Percentiles rank a stretch among this genome's conserved stretches.
Conservation (phyloP, 495 filamentous ascomycete genomes). For the Aspergillus nidulans region DNA sequence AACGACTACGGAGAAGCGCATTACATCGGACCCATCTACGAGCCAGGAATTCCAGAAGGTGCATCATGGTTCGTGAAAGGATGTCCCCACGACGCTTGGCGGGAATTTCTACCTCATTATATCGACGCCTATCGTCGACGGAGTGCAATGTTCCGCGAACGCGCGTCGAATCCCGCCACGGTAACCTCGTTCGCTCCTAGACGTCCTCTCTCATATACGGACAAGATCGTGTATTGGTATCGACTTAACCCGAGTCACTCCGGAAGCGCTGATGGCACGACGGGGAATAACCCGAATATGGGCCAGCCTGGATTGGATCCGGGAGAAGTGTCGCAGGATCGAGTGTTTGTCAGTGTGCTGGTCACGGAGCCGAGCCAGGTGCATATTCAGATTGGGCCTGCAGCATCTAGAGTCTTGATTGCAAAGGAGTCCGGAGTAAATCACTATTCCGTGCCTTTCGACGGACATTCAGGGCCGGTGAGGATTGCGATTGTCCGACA, state of each 20-base stretch:
- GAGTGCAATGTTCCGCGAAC: constrained; percentile 22
- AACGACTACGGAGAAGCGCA: constrained; percentile 76
- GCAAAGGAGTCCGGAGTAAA: constrained; percentile 43
- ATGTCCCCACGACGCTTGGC: constrained; percentile 53
- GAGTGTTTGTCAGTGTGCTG: constrained; percentile 32
- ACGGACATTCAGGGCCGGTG: constrained; percentile 47
- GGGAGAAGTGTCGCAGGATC: constrained; percentile 26
- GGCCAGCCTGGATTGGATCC: constrained; percentile 25
- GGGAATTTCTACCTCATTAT: constrained; percentile 55
- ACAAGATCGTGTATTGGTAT: constrained; percentile 63
- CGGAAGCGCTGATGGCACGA: constrained; percentile 33
- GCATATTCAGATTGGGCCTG: constrained; percentile 47
- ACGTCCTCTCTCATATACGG: constrained; percentile 16
- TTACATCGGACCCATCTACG: constrained; percentile 60
- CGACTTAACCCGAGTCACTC: constrained; percentile 38
- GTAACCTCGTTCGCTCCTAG: constrained; percentile 2
- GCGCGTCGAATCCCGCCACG: neutral
- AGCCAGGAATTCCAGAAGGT: constrained; percentile 45
- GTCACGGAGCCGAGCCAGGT: constrained; percentile 33
- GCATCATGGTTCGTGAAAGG: constrained; percentile 46
- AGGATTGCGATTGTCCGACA: constrained; percentile 45
- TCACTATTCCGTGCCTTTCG: constrained; percentile 48
- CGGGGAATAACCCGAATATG: constrained; percentile 33
- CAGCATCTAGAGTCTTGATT: constrained; percentile 34
- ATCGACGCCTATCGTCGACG: constrained; percentile 60